phyloP scores from a whole-genome alignment of 75 land plant genomes.

The Cryptomeria japonica region DNA sequence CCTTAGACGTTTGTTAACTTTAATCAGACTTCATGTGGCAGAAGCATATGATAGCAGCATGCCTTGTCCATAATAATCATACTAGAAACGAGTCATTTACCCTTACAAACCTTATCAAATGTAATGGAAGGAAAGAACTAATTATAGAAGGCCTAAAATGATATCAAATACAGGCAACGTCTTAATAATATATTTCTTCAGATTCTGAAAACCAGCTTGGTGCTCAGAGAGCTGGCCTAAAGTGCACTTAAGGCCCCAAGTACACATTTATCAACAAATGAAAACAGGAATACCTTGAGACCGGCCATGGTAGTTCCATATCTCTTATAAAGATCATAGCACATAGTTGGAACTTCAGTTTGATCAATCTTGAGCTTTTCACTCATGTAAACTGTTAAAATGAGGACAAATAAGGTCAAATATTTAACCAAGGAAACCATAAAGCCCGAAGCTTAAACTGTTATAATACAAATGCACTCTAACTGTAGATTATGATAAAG shows the following conservation, averaged over 20 bases:
- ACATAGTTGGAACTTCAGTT: constrained; percentile 59
- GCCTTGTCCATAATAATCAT: background rate
- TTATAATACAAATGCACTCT: background rate
- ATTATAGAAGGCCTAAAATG: background rate
- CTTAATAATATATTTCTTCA: background rate
- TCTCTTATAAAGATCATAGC: constrained; percentile 64
- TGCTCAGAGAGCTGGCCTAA: background rate
- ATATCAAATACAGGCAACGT: too few relatives aligned
- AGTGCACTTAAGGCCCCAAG: background rate
- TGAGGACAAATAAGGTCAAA: background rate
- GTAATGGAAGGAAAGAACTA: background rate
- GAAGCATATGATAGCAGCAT: background rate
- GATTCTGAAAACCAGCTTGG: background rate
- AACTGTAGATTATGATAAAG: background rate
- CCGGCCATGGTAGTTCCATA: constrained; percentile 91
- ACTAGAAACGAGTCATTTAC: background rate
- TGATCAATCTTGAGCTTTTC: constrained; percentile 59
- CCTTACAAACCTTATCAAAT: background rate
- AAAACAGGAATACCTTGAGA: constrained; percentile 49
- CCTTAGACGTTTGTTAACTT: background rate
- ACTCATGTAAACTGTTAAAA: constrained; percentile 66
- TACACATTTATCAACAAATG: background rate
- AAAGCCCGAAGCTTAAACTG: background rate
- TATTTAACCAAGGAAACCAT: background rate
- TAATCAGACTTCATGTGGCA: background rate